A percentile compares a stretch with the other conserved stretches of the same genome.
These are phyloP conservation scores for Verruconis gallopava DNA, from an alignment of 2,329 filamentous ascomycete genomes.

Conservation along the genomic window DNA sequence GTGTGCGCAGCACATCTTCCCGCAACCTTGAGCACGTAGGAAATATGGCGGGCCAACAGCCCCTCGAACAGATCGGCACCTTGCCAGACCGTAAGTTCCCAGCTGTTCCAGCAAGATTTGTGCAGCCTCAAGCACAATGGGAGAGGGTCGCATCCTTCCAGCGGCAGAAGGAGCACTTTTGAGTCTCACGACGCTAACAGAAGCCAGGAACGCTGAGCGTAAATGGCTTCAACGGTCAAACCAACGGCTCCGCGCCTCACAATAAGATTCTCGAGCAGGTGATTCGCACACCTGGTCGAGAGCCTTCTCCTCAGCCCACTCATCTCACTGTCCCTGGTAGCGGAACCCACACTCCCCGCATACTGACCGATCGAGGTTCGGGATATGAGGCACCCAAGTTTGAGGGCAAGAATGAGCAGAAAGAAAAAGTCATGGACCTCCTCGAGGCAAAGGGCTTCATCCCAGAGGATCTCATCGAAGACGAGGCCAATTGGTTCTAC, in stretches of 20 bases:
- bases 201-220: too few relatives aligned
- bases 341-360: slow-evolving; percentile 43
- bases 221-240: too few relatives aligned
- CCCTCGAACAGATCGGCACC: background rate
- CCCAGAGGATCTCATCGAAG: slow-evolving; percentile 66
- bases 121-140: too few relatives aligned
- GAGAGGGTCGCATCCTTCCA: too few relatives aligned
- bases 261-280: slow-evolving; percentile 48
- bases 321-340: slow-evolving; percentile 61
- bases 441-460: slow-evolving; percentile 76
- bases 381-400: slow-evolving; percentile 94
- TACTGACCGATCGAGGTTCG: slow-evolving; percentile 77
- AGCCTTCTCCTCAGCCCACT: slow-evolving; percentile 78
- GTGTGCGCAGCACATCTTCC: too few relatives aligned
- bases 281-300: slow-evolving; percentile 41
- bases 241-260: slow-evolving; percentile 8
- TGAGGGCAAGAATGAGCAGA: slow-evolving; percentile 82
- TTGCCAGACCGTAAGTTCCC: background rate
- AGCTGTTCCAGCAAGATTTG: too few relatives aligned
- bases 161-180: too few relatives aligned
- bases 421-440: slow-evolving; percentile 71
- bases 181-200: too few relatives aligned
- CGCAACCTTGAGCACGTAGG: background rate
- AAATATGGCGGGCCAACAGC: background rate
- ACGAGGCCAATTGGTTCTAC: slow-evolving; percentile 94